These are phyloP conservation scores for Venturia carpophila DNA, from an alignment of 2,329 filamentous ascomycete species.

Conservation along the genomic window DNA sequence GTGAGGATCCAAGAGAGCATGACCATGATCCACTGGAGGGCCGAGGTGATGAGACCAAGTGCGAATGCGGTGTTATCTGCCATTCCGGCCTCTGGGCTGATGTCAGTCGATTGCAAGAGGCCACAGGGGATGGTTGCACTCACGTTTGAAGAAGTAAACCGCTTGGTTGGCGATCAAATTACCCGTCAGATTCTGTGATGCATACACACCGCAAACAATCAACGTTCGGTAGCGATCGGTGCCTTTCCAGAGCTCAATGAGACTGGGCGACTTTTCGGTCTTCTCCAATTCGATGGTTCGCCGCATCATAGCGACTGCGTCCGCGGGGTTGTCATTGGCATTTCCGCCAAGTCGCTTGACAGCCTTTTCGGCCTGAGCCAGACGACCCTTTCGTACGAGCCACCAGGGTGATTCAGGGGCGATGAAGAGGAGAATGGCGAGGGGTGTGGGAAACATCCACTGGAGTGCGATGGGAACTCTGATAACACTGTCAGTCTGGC, in stretches of 20 bases:
- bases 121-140: constrained; percentile 35
- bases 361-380: constrained; percentile 58
- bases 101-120: constrained; percentile 42
- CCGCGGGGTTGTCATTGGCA: constrained; percentile 63
- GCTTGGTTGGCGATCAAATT: constrained; percentile 42
- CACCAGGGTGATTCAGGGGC: constrained; percentile 68
- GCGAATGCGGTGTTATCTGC: constrained; percentile 34
- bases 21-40: constrained; percentile 16
- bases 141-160: constrained; percentile 44
- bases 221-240: constrained; percentile 71
- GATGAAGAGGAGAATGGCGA: constrained; percentile 57
- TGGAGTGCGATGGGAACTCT: constrained; percentile 16
- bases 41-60: constrained; percentile 67
- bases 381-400: constrained; percentile 59
- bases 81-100: constrained; percentile 27
- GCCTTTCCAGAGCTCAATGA: constrained; percentile 54
- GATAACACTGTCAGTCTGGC: neutral
- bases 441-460: constrained; percentile 69
- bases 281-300: constrained; percentile 78
- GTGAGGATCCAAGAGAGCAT: constrained; percentile 77
- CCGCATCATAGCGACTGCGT: constrained; percentile 86
- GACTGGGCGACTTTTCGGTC: constrained; percentile 10
- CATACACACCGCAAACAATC: constrained; percentile 51
- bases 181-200: constrained; percentile 42
- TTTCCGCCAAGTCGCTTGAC: constrained; percentile 57